phyloP scores from a whole-genome alignment of 2,329 filamentous ascomycete species.

The Colletotrichum sp. region DNA sequence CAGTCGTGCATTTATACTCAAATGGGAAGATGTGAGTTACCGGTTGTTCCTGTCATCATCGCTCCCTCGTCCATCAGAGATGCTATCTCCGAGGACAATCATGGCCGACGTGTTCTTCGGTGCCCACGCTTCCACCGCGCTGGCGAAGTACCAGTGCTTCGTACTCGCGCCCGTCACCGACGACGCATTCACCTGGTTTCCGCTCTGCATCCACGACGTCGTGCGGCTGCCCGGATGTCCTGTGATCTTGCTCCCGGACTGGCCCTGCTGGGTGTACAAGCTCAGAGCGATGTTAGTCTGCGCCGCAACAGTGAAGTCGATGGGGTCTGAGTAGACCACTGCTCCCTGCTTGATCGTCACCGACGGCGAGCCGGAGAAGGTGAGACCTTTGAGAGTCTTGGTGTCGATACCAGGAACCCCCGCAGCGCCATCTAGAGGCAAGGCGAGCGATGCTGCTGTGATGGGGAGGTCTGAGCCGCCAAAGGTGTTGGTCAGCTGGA shows the following conservation, averaged over 20 bases:
- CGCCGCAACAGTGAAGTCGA: constrained; percentile 57
- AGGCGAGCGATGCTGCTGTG: constrained; percentile 61
- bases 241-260: constrained; percentile 62
- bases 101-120: constrained; percentile 48
- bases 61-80: constrained; percentile 71
- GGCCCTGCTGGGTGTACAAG: constrained; percentile 62
- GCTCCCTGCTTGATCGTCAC: constrained; percentile 61
- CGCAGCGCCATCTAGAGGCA: constrained; percentile 57
- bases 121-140: constrained; percentile 62
- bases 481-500: constrained; percentile 71
- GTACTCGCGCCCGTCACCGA: constrained; percentile 47
- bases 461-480: constrained; percentile 65
- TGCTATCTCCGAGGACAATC: constrained; percentile 67
- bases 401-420: constrained; percentile 59
- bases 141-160: constrained; percentile 63
- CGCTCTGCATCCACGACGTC: constrained; percentile 62
- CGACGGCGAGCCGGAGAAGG: constrained; percentile 59
- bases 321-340: constrained; percentile 65
- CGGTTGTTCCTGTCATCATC: constrained; percentile 65
- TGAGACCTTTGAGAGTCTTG: constrained; percentile 56
- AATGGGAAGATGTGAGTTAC: constrained; percentile 26
- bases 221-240: constrained; percentile 70
- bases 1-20: neutral
- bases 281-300: constrained; percentile 62
- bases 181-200: constrained; percentile 57